Base-by-base conservation (phyloP, 2,329 filamentous ascomycete species). In the Lojkania enalia region DNA sequence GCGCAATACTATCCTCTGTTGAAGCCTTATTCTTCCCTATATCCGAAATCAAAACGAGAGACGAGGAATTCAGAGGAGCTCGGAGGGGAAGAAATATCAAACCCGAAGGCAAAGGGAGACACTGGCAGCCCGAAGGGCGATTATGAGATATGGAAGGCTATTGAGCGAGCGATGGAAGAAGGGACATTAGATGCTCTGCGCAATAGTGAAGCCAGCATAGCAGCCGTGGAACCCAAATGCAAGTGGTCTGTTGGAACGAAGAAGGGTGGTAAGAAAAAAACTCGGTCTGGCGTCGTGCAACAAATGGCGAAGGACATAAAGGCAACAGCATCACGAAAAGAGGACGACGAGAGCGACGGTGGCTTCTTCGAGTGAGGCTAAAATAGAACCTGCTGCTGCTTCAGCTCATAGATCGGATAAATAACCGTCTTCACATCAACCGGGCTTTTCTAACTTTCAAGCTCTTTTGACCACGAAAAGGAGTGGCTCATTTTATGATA, bases 1-100 rank as follows among this genome's bases (percentile, higher is more conserved):
- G 82, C 87, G 1, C 78, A 82, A 41, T 86, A 85, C 67, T 87
- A 82, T 51, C 88, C 88, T 1, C 80, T 87, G 33, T 75, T 84
- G 58, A 83, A 88, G 66, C 74, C 78, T 16, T 94, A 94, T 68
- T 77, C 87, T 52, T 76, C 79, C 15, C 64, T 85, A 2, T 85
- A 77, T 51, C 66, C 69, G 3, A 64, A 54, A 15, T 50, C 59
- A 12, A 61, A 61, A 37, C 62, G 50, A 20, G 44, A 44, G 19
- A 48, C 48, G 4, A 58, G 47, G 16, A 64, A 57, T 21, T 32
- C 31, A 31, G 46, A 35, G 41, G 36, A 55, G 3, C 35, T 46
- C 31, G 63, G 59, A 27, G 67, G 63, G 3, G 52, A 50, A 5
- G 54, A 54, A 1, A 51, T 52, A 13, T 51, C 42, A 55, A 64